Evolutionary conservation across 192 early-diverging fungal species (phyloP).

Genomic region (Coemansia asiatica): DNA sequence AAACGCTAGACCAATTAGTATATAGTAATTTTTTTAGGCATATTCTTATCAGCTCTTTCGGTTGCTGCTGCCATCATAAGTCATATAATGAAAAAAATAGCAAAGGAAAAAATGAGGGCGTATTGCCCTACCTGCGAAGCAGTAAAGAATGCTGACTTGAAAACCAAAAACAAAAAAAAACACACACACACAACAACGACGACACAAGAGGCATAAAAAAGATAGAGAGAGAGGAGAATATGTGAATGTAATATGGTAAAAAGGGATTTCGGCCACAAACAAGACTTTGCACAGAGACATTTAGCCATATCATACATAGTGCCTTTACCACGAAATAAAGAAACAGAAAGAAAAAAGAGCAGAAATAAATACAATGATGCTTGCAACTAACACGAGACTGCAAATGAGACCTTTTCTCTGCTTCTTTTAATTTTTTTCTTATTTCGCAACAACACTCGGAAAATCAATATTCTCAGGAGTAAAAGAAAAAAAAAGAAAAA

Average conservation of each 20-base stretch:
- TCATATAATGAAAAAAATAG: conserved; percentile 4
- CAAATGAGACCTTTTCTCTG: too few species aligned
- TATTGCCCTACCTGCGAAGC: background rate
- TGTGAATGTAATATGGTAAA: background rate
- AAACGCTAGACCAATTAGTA: too few species aligned
- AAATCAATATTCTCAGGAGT: background rate
- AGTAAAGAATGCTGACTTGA: conserved; percentile 7
- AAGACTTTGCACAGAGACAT: background rate
- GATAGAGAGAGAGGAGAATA: background rate
- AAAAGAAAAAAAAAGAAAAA: background rate
- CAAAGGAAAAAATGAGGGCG: background rate
- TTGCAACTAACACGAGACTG: too few species aligned
- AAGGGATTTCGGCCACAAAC: background rate
- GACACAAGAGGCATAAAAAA: background rate
- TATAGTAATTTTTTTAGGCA: too few species aligned
- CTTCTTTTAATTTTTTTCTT: background rate
- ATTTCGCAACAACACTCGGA: background rate
- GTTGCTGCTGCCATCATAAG: conserved; percentile 11
- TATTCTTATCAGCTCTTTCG: background rate
- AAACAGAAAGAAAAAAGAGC: background rate
- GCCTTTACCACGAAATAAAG: background rate
- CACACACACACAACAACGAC: too few species aligned
- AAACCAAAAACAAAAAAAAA: background rate
- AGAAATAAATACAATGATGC: too few species aligned
- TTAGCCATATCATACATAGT: background rate